Evolutionary conservation across 208 protist genomes (phyloP).

Genomic region (Leishmania mexicana): DNA sequence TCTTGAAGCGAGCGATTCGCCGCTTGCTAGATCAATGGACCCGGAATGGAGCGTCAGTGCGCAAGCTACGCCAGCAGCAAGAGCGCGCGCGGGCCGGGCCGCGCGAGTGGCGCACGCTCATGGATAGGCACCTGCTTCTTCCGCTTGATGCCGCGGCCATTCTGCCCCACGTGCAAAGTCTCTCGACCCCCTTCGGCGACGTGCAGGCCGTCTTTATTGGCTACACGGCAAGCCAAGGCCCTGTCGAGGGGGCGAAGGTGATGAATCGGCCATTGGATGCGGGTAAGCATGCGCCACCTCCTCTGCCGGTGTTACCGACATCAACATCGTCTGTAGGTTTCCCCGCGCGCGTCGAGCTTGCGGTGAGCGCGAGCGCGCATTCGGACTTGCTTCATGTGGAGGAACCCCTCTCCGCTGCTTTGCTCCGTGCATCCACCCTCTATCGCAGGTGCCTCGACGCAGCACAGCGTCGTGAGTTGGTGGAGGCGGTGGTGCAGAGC

Average conservation of each 20-base stretch:
- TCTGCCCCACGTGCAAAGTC: slow-evolving; percentile 15
- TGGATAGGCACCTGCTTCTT: not conserved
- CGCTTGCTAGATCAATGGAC: slow-evolving; percentile 81
- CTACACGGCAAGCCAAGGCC: not conserved
- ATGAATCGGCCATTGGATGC: not conserved
- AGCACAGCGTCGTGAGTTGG: slow-evolving; percentile 17
- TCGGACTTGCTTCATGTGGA: slow-evolving; percentile 41
- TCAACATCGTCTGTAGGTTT: not conserved
- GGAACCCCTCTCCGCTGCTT: slow-evolving; percentile 50
- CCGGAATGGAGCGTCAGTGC: slow-evolving; percentile 46
- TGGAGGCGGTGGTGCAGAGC: slow-evolving; percentile 28
- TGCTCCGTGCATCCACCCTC: slow-evolving; percentile 39
- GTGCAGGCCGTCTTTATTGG: slow-evolving; percentile 56
- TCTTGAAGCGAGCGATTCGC: slow-evolving; percentile 54
- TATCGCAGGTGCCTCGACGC: slow-evolving; percentile 22
- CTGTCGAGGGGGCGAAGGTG: not conserved
- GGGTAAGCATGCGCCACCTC: not conserved
- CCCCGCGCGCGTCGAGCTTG: not conserved
- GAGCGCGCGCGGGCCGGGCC: not conserved
- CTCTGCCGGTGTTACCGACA: not conserved
- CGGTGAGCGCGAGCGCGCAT: slow-evolving; percentile 1
- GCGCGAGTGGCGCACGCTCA: slow-evolving; percentile 17
- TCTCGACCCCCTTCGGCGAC: slow-evolving; percentile 46
- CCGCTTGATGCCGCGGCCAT: not conserved
- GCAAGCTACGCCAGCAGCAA: not conserved